phyloP scores from a whole-genome alignment of 1,139 yeast species.

The Hansenula lynferdii region DNA sequence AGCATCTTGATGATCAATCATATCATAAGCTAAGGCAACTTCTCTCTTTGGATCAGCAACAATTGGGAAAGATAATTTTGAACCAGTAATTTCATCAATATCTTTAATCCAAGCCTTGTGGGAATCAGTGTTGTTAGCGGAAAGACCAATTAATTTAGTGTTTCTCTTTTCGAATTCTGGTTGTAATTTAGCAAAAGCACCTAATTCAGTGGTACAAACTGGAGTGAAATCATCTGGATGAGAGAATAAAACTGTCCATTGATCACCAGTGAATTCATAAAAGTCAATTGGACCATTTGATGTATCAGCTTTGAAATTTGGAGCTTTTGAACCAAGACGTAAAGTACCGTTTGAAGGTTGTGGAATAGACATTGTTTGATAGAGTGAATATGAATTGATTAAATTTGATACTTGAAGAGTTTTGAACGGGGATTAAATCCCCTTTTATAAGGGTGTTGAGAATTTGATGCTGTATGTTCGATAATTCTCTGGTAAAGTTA shows the following conservation, averaged over 20 bases:
- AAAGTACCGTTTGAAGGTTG: constrained; percentile 25
- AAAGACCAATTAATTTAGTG: constrained; percentile 73
- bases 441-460: not conserved
- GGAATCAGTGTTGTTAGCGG: constrained; percentile 66
- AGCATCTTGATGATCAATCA: constrained; percentile 70
- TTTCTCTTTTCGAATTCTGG: constrained; percentile 76
- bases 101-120: constrained; percentile 83
- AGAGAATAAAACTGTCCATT: constrained; percentile 77
- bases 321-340: constrained; percentile 67
- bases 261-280: constrained; percentile 69
- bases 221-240: constrained; percentile 91
- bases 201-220: constrained; percentile 86
- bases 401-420: not conserved
- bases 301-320: constrained; percentile 71
- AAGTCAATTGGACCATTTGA: constrained; percentile 71
- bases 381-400: not conserved
- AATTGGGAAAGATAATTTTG: constrained; percentile 68
- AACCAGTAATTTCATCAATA: constrained; percentile 71
- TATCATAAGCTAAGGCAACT: constrained; percentile 66
- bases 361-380: constrained; percentile 21
- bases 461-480: not conserved
- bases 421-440: not conserved
- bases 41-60: constrained; percentile 73
- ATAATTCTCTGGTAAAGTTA: not conserved
- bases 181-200: constrained; percentile 80